Percentiles rank a stretch among this genome's conserved stretches.
Evolutionary conservation across 2,329 filamentous ascomycete species (phyloP).

Genomic region (Pseudodiploospora longispora): DNA sequence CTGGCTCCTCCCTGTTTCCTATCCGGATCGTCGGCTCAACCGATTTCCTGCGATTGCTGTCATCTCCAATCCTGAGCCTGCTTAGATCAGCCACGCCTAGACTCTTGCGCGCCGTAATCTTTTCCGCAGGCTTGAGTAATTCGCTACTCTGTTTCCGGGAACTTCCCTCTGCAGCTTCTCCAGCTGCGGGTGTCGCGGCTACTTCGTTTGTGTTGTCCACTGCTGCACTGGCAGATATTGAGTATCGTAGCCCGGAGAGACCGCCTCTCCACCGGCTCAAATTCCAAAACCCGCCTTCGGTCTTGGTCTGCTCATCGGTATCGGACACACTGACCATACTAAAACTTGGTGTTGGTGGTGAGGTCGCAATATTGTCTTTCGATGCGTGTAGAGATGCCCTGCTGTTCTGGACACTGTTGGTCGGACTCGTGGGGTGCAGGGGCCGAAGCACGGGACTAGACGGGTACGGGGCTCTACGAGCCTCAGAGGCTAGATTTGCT

Average conservation of each 20-base stretch:
- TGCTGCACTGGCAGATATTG: constrained; percentile 16
- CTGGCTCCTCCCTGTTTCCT: neutral
- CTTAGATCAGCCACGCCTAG: constrained; percentile 20
- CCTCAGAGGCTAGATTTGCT: constrained; percentile 36
- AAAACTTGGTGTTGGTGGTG: constrained; percentile 49
- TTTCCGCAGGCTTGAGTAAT: constrained; percentile 25
- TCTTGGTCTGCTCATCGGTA: constrained; percentile 31
- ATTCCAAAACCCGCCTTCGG: constrained; percentile 47
- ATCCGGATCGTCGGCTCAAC: constrained; percentile 13
- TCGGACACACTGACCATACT: constrained; percentile 32
- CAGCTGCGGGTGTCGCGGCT: neutral
- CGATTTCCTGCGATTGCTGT: constrained; percentile 21
- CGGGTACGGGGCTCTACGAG: constrained; percentile 35
- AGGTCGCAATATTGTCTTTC: constrained; percentile 19
- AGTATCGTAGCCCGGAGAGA: constrained; percentile 27
- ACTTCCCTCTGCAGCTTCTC: constrained; percentile 23
- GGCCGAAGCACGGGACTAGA: constrained; percentile 17
- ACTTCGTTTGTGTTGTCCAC: constrained; percentile 10
- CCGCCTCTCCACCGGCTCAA: constrained; percentile 42
- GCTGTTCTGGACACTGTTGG: constrained; percentile 22
- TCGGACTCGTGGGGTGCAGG: constrained; percentile 29
- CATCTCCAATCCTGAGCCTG: constrained; percentile 17
- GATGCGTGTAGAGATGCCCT: constrained; percentile 15
- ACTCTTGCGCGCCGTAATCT: constrained; percentile 21
- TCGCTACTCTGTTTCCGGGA: constrained; percentile 20